Evolutionary conservation across 148 eudicot species (phyloP), one percentile per base, ranked within the genome.

Genomic region (Rhododendron kiyosumense): DNA sequence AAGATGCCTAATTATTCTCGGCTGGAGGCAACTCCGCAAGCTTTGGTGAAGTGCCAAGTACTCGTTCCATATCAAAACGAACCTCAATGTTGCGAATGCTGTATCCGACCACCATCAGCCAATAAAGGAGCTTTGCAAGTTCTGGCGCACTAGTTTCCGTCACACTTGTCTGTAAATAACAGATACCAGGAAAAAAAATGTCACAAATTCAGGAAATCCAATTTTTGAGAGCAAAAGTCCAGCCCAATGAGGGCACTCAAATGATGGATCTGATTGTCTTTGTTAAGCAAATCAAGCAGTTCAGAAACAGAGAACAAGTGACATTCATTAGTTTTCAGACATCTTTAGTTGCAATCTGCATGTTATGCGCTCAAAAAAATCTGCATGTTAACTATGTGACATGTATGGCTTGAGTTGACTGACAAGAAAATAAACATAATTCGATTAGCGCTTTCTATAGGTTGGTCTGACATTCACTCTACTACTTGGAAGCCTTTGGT

Each of bases 61-160:
- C 96, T 20, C 92, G 86, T 88, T 95, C 98, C 98, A 95, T 94
- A 88, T 95, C 98, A 82, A 93, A 93, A 77, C 97, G 98, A 83
- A 94, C 98, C 88, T 95, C 98, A 77, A 95, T 95, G 87, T 95
- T 95, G 67, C 95, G 94, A 84, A 95, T 91, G 84, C 96, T 90
- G 87, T 94, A 95, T 57, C 98, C 98, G 32, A 95, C 98, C 87
- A 95, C 96, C 98, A 95, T 95, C 77, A 95, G 90, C 98, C 98
- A 95, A 84, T 91, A 95, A 67, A 95, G 89, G 86, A 95, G 88
- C 86, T 95, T 95, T 41, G 91, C 98, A 73, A 95, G 94, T 90
- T 95, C 98, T 32, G 97, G 89, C 7, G 94, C 98, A 82, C 93
- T 94, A 6, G 98, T 95, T 89, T 94, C 97, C 28, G 96, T 92